Percentiles rank a stretch among this genome's conserved stretches.
Evolutionary conservation across 345 rosid species (phyloP).

Genomic region (Eutrema japonicum): DNA sequence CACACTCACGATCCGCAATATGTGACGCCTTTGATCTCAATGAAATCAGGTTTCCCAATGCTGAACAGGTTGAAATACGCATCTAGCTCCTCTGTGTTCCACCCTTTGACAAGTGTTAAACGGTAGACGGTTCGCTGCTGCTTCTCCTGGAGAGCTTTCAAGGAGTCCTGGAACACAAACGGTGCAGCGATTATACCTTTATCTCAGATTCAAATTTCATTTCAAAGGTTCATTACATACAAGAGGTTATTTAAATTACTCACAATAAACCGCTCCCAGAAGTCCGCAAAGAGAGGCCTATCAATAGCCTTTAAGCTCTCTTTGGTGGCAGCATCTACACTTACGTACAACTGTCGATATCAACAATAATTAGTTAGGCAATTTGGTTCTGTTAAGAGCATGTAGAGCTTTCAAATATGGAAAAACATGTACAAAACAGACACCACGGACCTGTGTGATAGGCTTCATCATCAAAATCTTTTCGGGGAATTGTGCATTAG

Average conservation of each 20-base stretch:
- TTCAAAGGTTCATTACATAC: background rate
- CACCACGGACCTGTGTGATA: constrained; percentile 74
- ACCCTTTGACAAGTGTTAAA: constrained; percentile 92
- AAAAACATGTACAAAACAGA: constrained; percentile 8
- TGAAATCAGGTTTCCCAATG: constrained; percentile 90
- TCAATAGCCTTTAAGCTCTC: constrained; percentile 96
- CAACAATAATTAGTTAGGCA: constrained; percentile 32
- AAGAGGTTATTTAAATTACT: constrained; percentile 39
- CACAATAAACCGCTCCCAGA: constrained; percentile 95
- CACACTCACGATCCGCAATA: constrained; percentile 87
- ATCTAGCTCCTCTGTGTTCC: constrained; percentile 91
- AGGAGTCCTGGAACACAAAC: constrained; percentile 64
- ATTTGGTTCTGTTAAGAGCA: background rate
- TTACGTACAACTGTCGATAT: constrained; percentile 80
- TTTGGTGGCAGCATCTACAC: constrained; percentile 98
- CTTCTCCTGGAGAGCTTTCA: constrained; percentile 75
- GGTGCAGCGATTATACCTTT: constrained; percentile 15
- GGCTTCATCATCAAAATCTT: constrained; percentile 81
- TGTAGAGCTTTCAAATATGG: constrained; percentile 8
- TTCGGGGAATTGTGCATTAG: constrained; percentile 98
- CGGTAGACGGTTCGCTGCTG: constrained; percentile 94
- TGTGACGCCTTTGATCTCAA: constrained; percentile 97
- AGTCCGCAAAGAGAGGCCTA: constrained; percentile 94
- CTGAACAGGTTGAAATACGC: constrained; percentile 84
- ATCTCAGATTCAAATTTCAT: background rate